Percentiles rank a stretch among this genome's conserved stretches.
Evolutionary conservation across 108 stramenopile genomes (phyloP).

Genomic region (Nitzschia putrida): DNA sequence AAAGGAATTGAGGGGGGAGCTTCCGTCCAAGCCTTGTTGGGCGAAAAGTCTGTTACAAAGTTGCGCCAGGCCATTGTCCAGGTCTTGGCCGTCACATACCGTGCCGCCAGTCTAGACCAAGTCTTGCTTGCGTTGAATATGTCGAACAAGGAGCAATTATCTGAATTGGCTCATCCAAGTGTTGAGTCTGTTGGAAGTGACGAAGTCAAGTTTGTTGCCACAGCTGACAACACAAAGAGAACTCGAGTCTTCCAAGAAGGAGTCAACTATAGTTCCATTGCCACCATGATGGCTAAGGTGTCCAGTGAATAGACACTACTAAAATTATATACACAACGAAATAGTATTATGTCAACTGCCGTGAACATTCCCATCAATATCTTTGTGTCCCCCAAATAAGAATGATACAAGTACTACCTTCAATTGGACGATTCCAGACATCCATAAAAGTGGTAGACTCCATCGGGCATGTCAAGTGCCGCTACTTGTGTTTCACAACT

Average conservation of each 20-base stretch:
- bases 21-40: conserved; percentile 46
- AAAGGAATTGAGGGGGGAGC: conserved; percentile 46
- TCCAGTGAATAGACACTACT: conserved; percentile 26
- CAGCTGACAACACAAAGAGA: conserved; percentile 76
- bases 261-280: conserved; percentile 47
- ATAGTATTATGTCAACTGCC: neutral
- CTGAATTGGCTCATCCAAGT: conserved; percentile 29
- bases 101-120: conserved; percentile 49
- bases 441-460: conserved; percentile 88
- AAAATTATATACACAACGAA: neutral
- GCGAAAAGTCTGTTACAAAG: conserved; percentile 34
- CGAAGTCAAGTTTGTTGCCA: conserved; percentile 60
- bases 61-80: conserved; percentile 57
- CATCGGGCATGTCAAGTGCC: conserved; percentile 78
- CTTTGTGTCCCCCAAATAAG: no score
- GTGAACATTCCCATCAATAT: no score
- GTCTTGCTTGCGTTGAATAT: conserved; percentile 62
- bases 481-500: conserved; percentile 81
- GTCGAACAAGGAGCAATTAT: conserved; percentile 38
- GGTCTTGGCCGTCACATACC: conserved; percentile 70
- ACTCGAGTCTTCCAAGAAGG: conserved; percentile 64
- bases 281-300: conserved; percentile 46
- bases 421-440: conserved; percentile 57
- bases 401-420: no score
- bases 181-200: conserved; percentile 46